These are phyloP conservation scores for Ophiocordyceps camponoti-floridani DNA, from an alignment of 2,329 filamentous ascomycete genomes.

Conservation along the genomic window DNA sequence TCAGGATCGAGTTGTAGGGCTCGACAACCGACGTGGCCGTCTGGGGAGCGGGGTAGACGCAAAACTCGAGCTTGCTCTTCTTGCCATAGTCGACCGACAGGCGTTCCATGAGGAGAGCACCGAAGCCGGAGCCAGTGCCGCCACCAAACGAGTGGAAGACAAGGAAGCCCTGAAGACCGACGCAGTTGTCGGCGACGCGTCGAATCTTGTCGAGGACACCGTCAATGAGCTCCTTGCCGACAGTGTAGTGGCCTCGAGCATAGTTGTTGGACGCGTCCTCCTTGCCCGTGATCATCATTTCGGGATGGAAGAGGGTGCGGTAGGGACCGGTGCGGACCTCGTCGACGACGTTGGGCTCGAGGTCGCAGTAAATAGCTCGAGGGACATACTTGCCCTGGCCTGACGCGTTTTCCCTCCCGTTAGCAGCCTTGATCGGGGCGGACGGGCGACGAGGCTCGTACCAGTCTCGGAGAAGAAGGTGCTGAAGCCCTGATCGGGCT, in stretches of 20 bases:
- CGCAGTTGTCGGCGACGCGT: slow-evolving; percentile 93
- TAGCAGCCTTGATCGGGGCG: background rate
- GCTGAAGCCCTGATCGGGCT: slow-evolving; percentile 95
- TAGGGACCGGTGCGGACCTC: slow-evolving; percentile 97
- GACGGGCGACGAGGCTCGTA: slow-evolving; percentile 24
- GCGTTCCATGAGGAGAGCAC: slow-evolving; percentile 96
- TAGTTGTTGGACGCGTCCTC: slow-evolving; percentile 99
- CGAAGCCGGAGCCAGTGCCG: slow-evolving; percentile 96
- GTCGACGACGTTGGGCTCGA: slow-evolving; percentile 98
- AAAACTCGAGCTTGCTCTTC: slow-evolving; percentile 99
- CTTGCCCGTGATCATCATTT: slow-evolving; percentile 99
- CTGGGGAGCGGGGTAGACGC: slow-evolving; percentile 94
- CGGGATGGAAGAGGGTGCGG: slow-evolving; percentile 93
- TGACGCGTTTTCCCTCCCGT: slow-evolving; percentile 17
- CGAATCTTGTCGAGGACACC: slow-evolving; percentile 95
- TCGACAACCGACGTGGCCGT: slow-evolving; percentile 95
- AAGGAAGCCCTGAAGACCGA: slow-evolving; percentile 94
- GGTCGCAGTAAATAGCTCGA: slow-evolving; percentile 97
- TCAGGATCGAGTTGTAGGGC: slow-evolving; percentile 99
- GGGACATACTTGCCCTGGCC: slow-evolving; percentile 98
- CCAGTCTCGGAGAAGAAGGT: slow-evolving; percentile 99
- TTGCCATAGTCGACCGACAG: slow-evolving; percentile 98
- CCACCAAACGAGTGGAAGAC: slow-evolving; percentile 99
- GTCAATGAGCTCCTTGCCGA: slow-evolving; percentile 98
- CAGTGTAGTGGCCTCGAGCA: slow-evolving; percentile 97